phyloP scores from a whole-genome alignment of 495 filamentous ascomycete species.

The Coniosporium apollinis region DNA sequence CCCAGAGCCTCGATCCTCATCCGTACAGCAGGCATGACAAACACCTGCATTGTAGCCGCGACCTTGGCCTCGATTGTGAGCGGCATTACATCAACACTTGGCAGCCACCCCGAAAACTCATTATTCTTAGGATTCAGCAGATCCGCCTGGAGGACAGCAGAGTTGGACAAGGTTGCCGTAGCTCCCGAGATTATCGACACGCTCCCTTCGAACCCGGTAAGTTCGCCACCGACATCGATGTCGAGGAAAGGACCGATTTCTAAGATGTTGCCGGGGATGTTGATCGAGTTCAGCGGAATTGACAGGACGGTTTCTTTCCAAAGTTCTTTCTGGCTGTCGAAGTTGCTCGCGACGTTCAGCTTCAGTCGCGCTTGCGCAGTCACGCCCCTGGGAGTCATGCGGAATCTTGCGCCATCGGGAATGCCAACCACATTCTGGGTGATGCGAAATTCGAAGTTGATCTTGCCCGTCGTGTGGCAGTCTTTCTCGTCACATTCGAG shows the following conservation, averaged over 20 bases:
- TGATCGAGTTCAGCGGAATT: conserved; percentile 22
- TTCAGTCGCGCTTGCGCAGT: conserved; percentile 15
- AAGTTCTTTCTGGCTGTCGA: too few relatives aligned
- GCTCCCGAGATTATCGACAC: conserved; percentile 17
- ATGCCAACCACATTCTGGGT: conserved; percentile 13
- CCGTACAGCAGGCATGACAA: conserved; percentile 17
- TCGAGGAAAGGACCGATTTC: conserved; percentile 23
- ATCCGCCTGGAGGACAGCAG: conserved; percentile 19
- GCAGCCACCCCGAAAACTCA: conserved; percentile 20
- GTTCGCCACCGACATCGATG: conserved; percentile 15
- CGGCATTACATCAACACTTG: conserved; percentile 11
- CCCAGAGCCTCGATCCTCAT: conserved; percentile 18
- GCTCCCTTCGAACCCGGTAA: conserved; percentile 17
- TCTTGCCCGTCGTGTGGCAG: conserved; percentile 21
- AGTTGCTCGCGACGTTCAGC: conserved; percentile 14
- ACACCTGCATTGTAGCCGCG: conserved; percentile 11
- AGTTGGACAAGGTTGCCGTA: conserved; percentile 12
- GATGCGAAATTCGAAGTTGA: conserved; percentile 23
- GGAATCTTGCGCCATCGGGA: conserved; percentile 15
- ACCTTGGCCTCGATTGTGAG: conserved; percentile 19
- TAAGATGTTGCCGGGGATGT: conserved; percentile 19
- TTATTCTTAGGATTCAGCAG: conserved; percentile 17
- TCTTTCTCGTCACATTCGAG: conserved; percentile 14
- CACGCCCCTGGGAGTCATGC: conserved; percentile 18
- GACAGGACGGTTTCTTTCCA: conserved; percentile 10